phyloP scores from a whole-genome alignment of 2,329 filamentous ascomycete genomes.

The Botrytis fabae region DNA sequence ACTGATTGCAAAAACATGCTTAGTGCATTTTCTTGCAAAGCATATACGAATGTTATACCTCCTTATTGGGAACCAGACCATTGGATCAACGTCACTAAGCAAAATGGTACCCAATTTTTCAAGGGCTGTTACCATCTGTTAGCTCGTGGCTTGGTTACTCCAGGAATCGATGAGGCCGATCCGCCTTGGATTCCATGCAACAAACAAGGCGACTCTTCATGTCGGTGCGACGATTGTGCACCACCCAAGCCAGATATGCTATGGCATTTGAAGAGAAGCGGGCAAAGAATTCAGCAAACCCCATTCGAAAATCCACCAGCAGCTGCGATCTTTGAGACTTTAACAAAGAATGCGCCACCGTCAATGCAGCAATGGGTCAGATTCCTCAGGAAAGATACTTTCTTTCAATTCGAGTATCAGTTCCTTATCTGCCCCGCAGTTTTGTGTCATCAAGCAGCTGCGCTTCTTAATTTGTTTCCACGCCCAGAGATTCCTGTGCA shows the following conservation, averaged over 20 bases:
- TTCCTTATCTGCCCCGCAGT: constrained; percentile 46
- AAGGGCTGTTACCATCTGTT: background rate
- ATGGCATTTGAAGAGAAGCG: background rate
- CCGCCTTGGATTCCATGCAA: background rate
- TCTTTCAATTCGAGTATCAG: constrained; percentile 42
- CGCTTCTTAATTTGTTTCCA: constrained; percentile 25
- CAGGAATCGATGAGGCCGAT: background rate
- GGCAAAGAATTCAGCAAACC: constrained; percentile 37
- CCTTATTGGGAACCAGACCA: background rate
- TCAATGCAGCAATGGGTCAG: constrained; percentile 42
- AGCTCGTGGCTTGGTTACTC: constrained; percentile 7
- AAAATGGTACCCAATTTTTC: background rate
- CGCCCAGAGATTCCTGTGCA: constrained; percentile 29
- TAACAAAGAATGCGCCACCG: constrained; percentile 49
- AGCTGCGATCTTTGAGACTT: constrained; percentile 52
- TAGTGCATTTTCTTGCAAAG: constrained; percentile 1
- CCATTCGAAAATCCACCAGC: constrained; percentile 53
- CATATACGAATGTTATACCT: background rate
- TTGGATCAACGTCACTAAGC: constrained; percentile 2
- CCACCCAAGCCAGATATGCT: background rate
- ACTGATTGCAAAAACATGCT: background rate
- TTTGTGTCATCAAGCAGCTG: constrained; percentile 46
- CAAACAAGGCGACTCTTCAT: background rate
- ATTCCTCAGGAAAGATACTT: constrained; percentile 41
- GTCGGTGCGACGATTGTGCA: background rate